Evolutionary conservation across 2,329 filamentous ascomycete genomes (phyloP).

Genomic region (Aspergillus candidus): DNA sequence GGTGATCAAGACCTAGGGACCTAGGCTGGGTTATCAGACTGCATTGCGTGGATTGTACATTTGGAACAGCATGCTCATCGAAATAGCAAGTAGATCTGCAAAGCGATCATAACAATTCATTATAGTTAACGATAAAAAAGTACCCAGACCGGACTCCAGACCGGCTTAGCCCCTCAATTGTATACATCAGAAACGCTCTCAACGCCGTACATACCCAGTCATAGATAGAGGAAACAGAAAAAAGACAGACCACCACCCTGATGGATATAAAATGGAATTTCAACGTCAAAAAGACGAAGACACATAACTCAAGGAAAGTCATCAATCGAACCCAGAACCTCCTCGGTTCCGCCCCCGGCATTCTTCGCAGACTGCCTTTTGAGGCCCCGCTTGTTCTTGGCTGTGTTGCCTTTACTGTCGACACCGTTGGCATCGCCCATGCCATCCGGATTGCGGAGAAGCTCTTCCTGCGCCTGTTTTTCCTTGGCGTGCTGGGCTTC

Average conservation of each 20-base stretch:
- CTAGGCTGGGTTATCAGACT: no score
- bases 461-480: conserved; percentile 39
- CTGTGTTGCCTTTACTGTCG: conserved; percentile 23
- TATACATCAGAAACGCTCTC: conserved; percentile 1
- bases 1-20: conserved; percentile 19
- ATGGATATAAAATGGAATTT: neutral
- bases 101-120: no score
- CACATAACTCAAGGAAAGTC: conserved; percentile 21
- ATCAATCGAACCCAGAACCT: conserved; percentile 37
- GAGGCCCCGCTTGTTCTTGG: conserved; percentile 25
- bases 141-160: no score
- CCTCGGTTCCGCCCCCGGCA: conserved; percentile 33
- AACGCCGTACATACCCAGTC: neutral
- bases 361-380: conserved; percentile 24
- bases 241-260: no score
- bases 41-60: no score
- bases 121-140: no score
- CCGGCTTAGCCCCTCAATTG: no score
- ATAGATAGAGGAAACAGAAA: no score
- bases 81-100: no score
- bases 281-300: neutral
- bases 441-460: conserved; percentile 38
- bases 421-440: conserved; percentile 21
- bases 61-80: no score
- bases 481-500: conserved; percentile 43